These are phyloP conservation scores for Rhodotorula paludigena DNA, from an alignment of 768 basidiomycete genomes.

Conservation along the genomic window DNA sequence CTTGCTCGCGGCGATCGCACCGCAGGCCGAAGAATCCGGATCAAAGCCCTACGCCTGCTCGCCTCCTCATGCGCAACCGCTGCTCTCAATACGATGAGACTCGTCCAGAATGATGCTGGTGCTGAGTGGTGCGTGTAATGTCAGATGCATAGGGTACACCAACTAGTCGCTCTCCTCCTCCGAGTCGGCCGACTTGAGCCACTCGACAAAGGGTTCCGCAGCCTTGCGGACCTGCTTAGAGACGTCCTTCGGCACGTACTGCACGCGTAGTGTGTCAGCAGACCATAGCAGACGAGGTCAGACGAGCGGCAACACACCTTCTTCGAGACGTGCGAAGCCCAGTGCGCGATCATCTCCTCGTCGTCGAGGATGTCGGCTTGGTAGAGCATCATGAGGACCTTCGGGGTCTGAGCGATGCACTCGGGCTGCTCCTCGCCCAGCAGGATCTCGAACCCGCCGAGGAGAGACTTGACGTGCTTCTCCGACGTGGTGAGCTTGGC, in stretches of 20 bases:
- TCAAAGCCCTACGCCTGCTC: too few relatives aligned
- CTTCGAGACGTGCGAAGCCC: conserved; percentile 37
- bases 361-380: conserved; percentile 84
- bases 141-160: too few relatives aligned
- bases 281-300: not conserved
- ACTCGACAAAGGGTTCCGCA: conserved; percentile 86
- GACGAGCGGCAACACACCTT: conserved; percentile 25
- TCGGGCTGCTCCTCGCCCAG: conserved; percentile 71
- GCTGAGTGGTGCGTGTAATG: too few relatives aligned
- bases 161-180: conserved; percentile 9
- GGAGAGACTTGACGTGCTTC: conserved; percentile 88
- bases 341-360: conserved; percentile 77
- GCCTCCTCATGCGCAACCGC: too few relatives aligned
- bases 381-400: conserved; percentile 82
- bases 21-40: too few relatives aligned
- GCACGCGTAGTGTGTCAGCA: too few relatives aligned
- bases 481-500: conserved; percentile 66
- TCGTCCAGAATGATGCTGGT: too few relatives aligned
- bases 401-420: conserved; percentile 53
- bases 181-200: conserved; percentile 73
- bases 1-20: too few relatives aligned
- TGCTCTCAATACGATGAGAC: too few relatives aligned
- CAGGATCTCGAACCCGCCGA: conserved; percentile 86
- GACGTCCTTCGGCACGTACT: conserved; percentile 73
- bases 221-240: conserved; percentile 95